A percentile compares a stretch with the other conserved stretches of the same genome.
Evolutionary conservation across 345 rosid genomes (phyloP).

Genomic region (thale cress (Arabidopsis thaliana)): TAIR10.1 NC_003074.8:22969501-22970000

Average conservation of each 20-base stretch:
- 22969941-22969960: conserved; percentile 93
- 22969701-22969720: conserved; percentile 3
- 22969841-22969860: conserved; percentile 54
- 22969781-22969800: conserved; percentile 87
- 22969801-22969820: conserved; percentile 86
- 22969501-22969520: conserved; percentile 89
- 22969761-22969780: conserved; percentile 98
- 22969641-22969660: conserved; percentile 88
- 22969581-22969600: conserved; percentile 94
- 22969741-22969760: conserved; percentile 77
- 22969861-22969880: conserved; percentile 81
- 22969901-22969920: conserved; percentile 90
- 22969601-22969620: conserved; percentile 89
- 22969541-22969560: conserved; percentile 85
- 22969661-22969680: conserved; percentile 21
- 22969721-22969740: background rate
- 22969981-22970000: conserved; percentile 52
- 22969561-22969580: conserved; percentile 86
- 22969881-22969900: conserved; percentile 96
- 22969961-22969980: conserved; percentile 88
- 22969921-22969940: conserved; percentile 88
- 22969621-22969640: conserved; percentile 86
- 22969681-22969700: background rate
- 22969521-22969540: conserved; percentile 97
- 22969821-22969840: conserved; percentile 65